These are phyloP conservation scores for Sarocladium strictum DNA, from an alignment of 2,329 filamentous ascomycete genomes.

Conservation along the genomic window DNA sequence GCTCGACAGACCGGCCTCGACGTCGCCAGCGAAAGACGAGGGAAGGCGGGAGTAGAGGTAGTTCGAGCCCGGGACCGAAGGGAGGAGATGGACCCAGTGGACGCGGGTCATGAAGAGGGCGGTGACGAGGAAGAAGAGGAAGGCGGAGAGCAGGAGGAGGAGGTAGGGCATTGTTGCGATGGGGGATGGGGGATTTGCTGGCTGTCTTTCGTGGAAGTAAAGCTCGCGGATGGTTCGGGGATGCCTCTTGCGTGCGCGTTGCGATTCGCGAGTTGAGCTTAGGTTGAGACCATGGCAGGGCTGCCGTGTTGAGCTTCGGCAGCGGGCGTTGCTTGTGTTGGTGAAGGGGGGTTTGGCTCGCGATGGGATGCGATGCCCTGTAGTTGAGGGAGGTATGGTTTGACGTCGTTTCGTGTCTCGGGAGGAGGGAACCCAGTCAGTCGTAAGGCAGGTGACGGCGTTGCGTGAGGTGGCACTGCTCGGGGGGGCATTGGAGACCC, in stretches of 20 bases:
- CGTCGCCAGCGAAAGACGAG: slow-evolving; percentile 71
- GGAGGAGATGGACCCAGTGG: slow-evolving; percentile 68
- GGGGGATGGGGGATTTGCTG: slow-evolving; percentile 4
- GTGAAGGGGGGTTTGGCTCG: background rate
- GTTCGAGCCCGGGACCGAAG: slow-evolving; percentile 46
- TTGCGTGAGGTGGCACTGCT: background rate
- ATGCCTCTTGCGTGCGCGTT: background rate
- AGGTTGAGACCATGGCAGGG: background rate
- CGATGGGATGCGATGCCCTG: background rate
- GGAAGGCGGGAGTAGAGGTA: slow-evolving; percentile 76
- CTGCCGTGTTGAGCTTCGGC: background rate
- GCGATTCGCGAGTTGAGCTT: background rate
- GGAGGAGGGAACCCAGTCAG: background rate
- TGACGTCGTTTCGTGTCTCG: background rate
- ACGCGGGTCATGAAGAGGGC: slow-evolving; percentile 74
- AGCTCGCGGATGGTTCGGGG: slow-evolving; percentile 3
- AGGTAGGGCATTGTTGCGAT: slow-evolving; percentile 63
- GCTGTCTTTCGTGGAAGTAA: too few species aligned
- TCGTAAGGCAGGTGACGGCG: background rate
- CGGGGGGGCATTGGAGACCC: background rate
- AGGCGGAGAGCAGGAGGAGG: slow-evolving; percentile 70
- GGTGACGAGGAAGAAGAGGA: slow-evolving; percentile 66
- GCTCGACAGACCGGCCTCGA: slow-evolving; percentile 81
- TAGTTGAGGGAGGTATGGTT: background rate
- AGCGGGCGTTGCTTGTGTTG: background rate